Evolutionary conservation across 2,329 filamentous ascomycete genomes (phyloP).

Genomic region (Colletotrichum tabaci): DNA sequence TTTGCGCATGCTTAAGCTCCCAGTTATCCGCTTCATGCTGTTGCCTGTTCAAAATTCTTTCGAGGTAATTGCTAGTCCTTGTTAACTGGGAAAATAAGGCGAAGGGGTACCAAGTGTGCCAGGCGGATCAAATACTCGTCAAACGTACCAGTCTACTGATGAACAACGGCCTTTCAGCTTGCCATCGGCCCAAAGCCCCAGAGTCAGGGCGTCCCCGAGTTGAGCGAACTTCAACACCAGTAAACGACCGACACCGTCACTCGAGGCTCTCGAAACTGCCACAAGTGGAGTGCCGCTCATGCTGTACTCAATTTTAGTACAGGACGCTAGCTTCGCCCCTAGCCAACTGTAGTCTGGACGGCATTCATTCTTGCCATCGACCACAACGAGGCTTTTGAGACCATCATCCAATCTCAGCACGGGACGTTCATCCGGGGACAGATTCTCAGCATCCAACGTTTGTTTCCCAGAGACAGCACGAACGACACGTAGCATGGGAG

Average conservation of each 20-base stretch:
- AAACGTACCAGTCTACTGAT: constrained; percentile 4
- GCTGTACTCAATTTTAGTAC: not conserved
- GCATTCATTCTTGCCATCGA: not conserved
- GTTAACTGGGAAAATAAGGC: not conserved
- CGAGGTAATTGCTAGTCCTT: not conserved
- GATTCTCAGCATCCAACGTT: not conserved
- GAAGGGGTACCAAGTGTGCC: too few relatives aligned
- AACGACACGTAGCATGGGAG: not conserved
- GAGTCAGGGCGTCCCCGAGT: not conserved
- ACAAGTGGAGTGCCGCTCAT: not conserved
- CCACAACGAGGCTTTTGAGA: not conserved
- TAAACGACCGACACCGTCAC: not conserved
- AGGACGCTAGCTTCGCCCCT: constrained; percentile 25
- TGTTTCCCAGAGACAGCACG: constrained; percentile 2
- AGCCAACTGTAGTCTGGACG: constrained; percentile 23
- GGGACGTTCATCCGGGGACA: not conserved
- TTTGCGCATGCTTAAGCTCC: not conserved
- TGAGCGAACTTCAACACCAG: constrained; percentile 22
- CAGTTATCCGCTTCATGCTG: not conserved
- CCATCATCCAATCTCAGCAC: not conserved
- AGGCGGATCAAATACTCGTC: too few relatives aligned
- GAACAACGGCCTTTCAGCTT: not conserved
- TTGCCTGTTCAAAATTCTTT: constrained; percentile 12
- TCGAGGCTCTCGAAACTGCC: not conserved
- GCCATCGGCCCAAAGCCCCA: constrained; percentile 13